Evolutionary conservation across 2,329 filamentous ascomycete species (phyloP).

Genomic region (Sclerotinia glacialis): DNA sequence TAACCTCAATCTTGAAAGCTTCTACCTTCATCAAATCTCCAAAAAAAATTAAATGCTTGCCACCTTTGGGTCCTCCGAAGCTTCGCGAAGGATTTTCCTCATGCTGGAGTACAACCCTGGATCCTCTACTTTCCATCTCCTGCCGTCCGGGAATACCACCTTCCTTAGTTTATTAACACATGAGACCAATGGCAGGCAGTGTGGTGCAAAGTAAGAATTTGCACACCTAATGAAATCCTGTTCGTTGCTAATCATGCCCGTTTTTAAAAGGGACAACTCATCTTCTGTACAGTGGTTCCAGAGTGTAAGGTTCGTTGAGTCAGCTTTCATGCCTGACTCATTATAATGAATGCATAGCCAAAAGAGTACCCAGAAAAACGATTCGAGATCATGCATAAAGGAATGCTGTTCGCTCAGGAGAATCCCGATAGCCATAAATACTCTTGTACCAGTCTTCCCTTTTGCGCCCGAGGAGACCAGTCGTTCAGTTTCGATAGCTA

Average conservation of each 20-base stretch:
- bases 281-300: too few species aligned
- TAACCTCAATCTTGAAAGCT: slow-evolving; percentile 39
- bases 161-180: background rate
- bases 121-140: background rate
- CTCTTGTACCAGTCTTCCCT: slow-evolving; percentile 37
- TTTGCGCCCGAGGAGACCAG: slow-evolving; percentile 28
- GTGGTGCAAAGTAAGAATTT: background rate
- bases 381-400: slow-evolving; percentile 40
- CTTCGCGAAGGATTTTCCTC: background rate
- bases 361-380: slow-evolving; percentile 36
- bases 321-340: too few species aligned
- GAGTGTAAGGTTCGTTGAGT: too few species aligned
- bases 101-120: background rate
- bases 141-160: background rate
- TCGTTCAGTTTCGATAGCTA: slow-evolving; percentile 36
- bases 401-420: slow-evolving; percentile 37
- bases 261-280: background rate
- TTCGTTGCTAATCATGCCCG: background rate
- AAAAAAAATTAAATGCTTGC: background rate
- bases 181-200: background rate
- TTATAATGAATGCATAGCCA: slow-evolving; percentile 21
- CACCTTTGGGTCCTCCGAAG: background rate
- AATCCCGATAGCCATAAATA: slow-evolving; percentile 43
- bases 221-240: background rate
- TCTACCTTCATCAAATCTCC: background rate